phyloP scores from a whole-genome alignment of 192 early-diverging fungal genomes.

The Gonapodya prolifera region DNA sequence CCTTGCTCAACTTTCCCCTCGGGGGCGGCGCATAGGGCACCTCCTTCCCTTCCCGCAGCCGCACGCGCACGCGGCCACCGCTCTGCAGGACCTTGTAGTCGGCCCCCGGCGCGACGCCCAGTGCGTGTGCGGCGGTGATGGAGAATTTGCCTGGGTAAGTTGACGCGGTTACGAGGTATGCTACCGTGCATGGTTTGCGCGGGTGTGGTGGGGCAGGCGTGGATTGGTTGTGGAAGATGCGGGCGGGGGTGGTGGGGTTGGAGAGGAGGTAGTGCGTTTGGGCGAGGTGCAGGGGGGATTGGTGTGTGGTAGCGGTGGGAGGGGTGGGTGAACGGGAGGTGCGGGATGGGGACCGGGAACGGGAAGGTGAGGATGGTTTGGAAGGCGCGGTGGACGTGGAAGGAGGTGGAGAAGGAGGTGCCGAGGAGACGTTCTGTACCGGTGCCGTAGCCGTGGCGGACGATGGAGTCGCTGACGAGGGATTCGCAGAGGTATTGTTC shows the following conservation, averaged over 20 bases:
- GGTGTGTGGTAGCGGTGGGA: background rate
- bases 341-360: background rate
- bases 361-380: background rate
- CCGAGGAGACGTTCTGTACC: background rate
- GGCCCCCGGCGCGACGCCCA: constrained; percentile 58
- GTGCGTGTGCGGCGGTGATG: constrained; percentile 39
- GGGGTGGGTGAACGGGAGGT: too few relatives aligned
- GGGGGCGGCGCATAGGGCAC: background rate
- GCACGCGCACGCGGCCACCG: constrained; percentile 21
- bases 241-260: background rate
- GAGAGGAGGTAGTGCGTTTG: background rate
- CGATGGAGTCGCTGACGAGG: too few relatives aligned
- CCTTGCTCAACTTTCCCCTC: background rate
- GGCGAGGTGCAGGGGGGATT: background rate
- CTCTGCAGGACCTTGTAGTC: background rate
- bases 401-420: background rate
- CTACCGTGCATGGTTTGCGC: background rate
- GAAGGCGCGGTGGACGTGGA: background rate
- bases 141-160: constrained; percentile 62
- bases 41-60: background rate
- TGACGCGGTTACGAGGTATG: constrained; percentile 18
- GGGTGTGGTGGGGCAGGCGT: constrained; percentile 54
- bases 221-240: constrained; percentile 12
- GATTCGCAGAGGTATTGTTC: too few relatives aligned
- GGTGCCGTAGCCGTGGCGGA: background rate